Base-by-base conservation (phyloP, 148 eudicot genomes). In the Vaccinium myrtillus region DNA sequence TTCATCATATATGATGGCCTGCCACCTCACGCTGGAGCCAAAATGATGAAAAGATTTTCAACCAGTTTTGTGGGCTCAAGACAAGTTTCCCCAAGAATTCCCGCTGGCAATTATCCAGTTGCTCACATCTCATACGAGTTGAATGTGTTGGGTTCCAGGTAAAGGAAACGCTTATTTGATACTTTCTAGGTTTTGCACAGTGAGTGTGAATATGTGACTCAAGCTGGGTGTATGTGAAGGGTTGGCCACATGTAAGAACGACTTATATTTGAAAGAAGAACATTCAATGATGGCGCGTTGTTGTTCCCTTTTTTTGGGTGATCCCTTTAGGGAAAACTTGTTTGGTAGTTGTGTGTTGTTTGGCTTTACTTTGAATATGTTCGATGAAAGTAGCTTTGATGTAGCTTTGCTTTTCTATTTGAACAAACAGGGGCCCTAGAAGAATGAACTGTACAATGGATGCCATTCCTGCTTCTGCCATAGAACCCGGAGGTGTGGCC, bases 1-100 rank as follows among this genome's bases (percentile, higher is more conserved):
- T 95, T 95, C 78, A 77, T 84, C 23, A 87, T 90, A 77, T 91
- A 90, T 81, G 98, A 95, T 86, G 90, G 90, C 36, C 87, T 90
- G 83, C 90, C 91, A 75, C 91, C 92, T 27, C 81, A 89, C 53
- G 83, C 86, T 86, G 97, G 93, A 77, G 89, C 89, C 27, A 93
- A 89, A 87, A 88, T 90, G 86, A 86, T 79, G 58, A 93, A 90
- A 84, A 92, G 83, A 10, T 55, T 23, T 9, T 85, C 87, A 25
- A 71, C 77, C 16, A 80, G 77, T 9, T 70, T 74, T 25, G 46
- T 73, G 39, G 80, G 87, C 59, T 71, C 80, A 74, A 85, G 80
- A 85, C 87, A 79, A 73, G 75, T 84, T 69, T 79, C 78, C 49
- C 78, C 83, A 56, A 84, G 74, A 50, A 39, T 84, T 36, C 69